Base-by-base conservation (phyloP, 2,329 filamentous ascomycete species). In the Colletotrichum ledebouriae region DNA sequence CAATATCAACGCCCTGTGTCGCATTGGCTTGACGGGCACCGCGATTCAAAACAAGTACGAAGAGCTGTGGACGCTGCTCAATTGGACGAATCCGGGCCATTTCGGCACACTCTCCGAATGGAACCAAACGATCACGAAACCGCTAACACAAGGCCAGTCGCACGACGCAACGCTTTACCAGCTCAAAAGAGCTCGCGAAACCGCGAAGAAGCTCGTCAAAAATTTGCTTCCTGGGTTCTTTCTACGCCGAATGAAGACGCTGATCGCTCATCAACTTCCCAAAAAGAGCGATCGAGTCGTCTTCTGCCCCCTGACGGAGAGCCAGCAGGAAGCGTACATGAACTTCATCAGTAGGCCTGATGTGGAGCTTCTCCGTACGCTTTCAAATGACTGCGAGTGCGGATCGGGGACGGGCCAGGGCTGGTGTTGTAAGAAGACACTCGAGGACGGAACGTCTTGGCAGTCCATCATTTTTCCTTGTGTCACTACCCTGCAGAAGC, bases 21-120 rank as follows among this genome's bases (percentile, higher is more conserved):
- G 96, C 39, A 94, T 99, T 69, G 96, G 96, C 0, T 84, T 99
- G 9, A 98, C 94, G 0, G 96, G 96, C 2, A 99, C 96, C 0
- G 95, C 95, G 0, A 98, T 99, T 50, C 96, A 99, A 76, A 99
- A 99, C 78, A 96, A 93, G 72, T 99, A 99, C 77, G 94, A 98
- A 76, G 96, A 99, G 78, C 85, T 99, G 1, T 99, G 95, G 95
- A 97, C 94, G 0, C 84, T 99, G 0, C 83, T 99, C 3, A 97
- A 99, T 76, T 99, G 96, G 96, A 94, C 94, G 0, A 96, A 97
- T 73, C 96, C 96, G 0, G 95, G 94, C 0, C 80, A 85, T 53
- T 87, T 90, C 62, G 87, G 87, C 15, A 84, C 84, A 0, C 75
- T 92, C 10, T 82, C 86, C 5, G 92, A 92, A 47, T 99, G 96